Percentiles rank a stretch among this genome's conserved stretches.
These are phyloP conservation scores for Capsicum chinense DNA, from an alignment of 257 asterid species.

Conservation along the genomic window DNA sequence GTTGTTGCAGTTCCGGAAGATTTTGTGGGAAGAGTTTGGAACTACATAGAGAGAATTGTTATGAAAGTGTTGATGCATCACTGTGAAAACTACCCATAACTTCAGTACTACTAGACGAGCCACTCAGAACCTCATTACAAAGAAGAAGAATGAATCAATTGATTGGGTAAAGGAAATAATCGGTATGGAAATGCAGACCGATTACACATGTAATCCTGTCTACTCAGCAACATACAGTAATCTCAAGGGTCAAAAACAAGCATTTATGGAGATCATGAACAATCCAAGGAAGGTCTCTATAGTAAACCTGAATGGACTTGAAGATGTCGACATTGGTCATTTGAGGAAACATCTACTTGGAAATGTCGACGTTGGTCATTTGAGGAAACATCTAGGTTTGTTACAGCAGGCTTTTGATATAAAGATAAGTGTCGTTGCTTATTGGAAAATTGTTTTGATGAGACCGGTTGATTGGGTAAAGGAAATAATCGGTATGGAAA, in stretches of 20 bases:
- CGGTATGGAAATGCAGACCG: no score
- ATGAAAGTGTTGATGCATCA: neutral
- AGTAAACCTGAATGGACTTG: constrained; percentile 29
- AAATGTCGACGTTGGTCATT: no score
- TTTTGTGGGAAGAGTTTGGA: constrained; percentile 40
- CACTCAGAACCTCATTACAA: neutral
- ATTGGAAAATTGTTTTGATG: constrained; percentile 39
- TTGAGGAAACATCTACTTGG: neutral
- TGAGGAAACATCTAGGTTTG: neutral
- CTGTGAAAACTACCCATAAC: no score
- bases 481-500: no score
- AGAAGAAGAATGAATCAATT: neutral
- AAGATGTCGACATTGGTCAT: constrained; percentile 28
- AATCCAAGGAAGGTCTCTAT: neutral
- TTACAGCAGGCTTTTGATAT: constrained; percentile 40
- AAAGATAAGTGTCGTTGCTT: constrained; percentile 38
- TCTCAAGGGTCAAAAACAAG: no score
- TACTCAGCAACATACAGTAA: no score
- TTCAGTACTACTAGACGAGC: no score
- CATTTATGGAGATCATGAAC: neutral
- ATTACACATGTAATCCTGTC: no score
- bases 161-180: no score
- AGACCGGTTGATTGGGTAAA: constrained; percentile 16
- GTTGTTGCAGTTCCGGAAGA: constrained; percentile 27
- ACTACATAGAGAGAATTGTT: constrained; percentile 33